Evolutionary conservation across 306 rosid species (phyloP), one percentile per base, ranked within the genome.

Genomic region (Pyrus bretschneideri): DNA sequence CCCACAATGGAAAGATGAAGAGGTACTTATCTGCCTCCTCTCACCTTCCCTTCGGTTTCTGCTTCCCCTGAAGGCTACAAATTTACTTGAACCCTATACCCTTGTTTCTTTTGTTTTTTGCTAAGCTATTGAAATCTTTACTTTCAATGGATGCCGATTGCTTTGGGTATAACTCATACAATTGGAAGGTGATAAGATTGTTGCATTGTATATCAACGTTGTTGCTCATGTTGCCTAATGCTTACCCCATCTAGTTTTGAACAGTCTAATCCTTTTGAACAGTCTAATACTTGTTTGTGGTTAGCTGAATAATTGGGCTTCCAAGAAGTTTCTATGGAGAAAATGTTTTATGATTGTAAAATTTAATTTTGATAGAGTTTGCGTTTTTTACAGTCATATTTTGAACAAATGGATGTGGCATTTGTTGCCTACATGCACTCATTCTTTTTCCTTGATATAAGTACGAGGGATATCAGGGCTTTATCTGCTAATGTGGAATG

Each of bases 1-100:
- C 68, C 98, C 96, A 17, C 86, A 83, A 67, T 94, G 98, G 97
- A 94, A 74, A 76, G 86, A 92, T 73, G 87, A 89, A 73, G 89
- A 92, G 96, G 98, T 91, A 68, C 67, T 72, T 77, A 61, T 30
- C 2, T 25, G 22, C 4, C 11, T 27, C 42, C 42, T n/a, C 21
- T 49, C 22, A 38, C 57, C 60, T 64, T 51, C 72, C 11, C 21
- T 29, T 10, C 67, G 9, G 49, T 65, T 62, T 23, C n/a, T 72
- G 31, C 73, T n/a, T 23, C 10, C 66, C 25, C 27, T 3, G 4
- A 10, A 25, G 29, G 66, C 31, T 23, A 25, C 15, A 6, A 4
- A 13, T 60, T 60, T 60, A 60, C 65, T 25, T 60, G 65, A 5
- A 5, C 65, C 21, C 23, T 54, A 31, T 52, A 13, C 9, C 35